Percentiles rank a stretch among this genome's conserved stretches.
These are phyloP conservation scores for Blastocladiella emersonii DNA, from an alignment of 371 early-diverging fungal species.

Conservation along the genomic window DNA sequence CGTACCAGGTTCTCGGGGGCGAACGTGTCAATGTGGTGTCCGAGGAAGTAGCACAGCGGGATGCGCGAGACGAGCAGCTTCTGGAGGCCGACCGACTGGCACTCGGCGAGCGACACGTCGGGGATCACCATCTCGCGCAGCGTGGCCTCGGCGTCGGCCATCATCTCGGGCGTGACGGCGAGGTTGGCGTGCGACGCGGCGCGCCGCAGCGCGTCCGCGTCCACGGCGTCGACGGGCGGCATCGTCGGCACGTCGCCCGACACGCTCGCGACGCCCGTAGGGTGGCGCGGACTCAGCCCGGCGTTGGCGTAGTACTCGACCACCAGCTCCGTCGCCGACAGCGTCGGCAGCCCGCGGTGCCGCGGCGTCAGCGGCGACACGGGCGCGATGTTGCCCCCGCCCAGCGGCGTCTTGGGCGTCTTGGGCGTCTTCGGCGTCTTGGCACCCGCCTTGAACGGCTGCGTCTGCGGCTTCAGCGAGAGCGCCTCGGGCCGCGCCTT, in stretches of 20 bases:
- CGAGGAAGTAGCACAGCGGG: slow-evolving; percentile 1
- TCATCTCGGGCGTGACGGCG: too few species aligned
- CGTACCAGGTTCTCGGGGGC: background rate
- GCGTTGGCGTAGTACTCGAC: background rate
- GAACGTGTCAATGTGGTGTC: background rate
- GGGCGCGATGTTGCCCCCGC: background rate
- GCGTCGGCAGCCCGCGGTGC: background rate
- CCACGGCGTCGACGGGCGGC: background rate
- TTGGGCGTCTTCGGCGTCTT: background rate
- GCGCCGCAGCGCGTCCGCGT: too few species aligned
- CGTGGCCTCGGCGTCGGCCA: too few species aligned
- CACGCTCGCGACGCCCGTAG: too few species aligned
- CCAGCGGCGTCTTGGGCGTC: background rate
- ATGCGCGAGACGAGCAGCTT: background rate
- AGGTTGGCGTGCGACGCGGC: too few species aligned
- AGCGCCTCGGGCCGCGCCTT: background rate
- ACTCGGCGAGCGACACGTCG: background rate
- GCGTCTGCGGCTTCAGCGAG: background rate
- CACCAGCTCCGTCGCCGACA: background rate
- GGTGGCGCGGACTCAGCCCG: too few species aligned
- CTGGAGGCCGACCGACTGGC: background rate
- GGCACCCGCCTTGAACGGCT: background rate
- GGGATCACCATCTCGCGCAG: background rate
- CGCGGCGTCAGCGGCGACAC: background rate
- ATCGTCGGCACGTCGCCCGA: background rate